phyloP scores from a whole-genome alignment of 148 eudicot species.

The Selenicereus undatus region DNA sequence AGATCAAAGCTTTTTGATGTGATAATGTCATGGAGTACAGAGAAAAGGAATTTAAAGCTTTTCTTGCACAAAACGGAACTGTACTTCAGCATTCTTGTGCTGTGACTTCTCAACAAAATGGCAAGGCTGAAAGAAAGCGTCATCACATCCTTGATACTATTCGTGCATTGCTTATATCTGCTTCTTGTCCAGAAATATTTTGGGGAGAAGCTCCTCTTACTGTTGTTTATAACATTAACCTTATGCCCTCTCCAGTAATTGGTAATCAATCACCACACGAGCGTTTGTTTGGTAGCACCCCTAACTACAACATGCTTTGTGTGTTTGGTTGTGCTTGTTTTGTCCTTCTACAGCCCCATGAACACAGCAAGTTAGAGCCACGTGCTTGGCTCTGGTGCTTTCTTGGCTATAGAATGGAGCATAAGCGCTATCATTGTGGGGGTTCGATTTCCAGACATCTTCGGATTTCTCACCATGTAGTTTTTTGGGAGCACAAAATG shows the following conservation, averaged over 20 bases:
- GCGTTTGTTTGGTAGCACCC: background rate
- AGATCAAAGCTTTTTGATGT: background rate
- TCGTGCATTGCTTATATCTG: background rate
- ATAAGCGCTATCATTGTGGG: too few species aligned
- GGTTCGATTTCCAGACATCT: too few species aligned
- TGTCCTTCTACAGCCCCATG: background rate
- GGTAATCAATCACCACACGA: background rate
- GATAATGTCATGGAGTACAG: background rate
- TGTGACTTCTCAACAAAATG: background rate
- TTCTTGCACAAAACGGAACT: background rate
- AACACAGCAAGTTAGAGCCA: background rate
- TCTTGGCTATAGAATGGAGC: too few species aligned
- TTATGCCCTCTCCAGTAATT: too few species aligned
- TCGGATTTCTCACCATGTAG: too few species aligned
- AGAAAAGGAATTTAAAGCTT: background rate
- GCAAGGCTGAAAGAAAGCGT: background rate
- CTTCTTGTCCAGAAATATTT: background rate
- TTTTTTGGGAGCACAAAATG: too few species aligned
- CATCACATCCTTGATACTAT: background rate
- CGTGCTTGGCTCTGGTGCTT: background rate
- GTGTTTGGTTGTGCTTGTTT: background rate
- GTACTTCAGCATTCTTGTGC: slow-evolving; percentile 8
- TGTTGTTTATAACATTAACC: too few species aligned
- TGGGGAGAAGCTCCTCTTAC: background rate
- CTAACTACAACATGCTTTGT: background rate